Evolutionary conservation across 1,284 basidiomycete genomes (phyloP), one percentile per base, ranked within the genome.

Genomic region (Irpex sp.): DNA sequence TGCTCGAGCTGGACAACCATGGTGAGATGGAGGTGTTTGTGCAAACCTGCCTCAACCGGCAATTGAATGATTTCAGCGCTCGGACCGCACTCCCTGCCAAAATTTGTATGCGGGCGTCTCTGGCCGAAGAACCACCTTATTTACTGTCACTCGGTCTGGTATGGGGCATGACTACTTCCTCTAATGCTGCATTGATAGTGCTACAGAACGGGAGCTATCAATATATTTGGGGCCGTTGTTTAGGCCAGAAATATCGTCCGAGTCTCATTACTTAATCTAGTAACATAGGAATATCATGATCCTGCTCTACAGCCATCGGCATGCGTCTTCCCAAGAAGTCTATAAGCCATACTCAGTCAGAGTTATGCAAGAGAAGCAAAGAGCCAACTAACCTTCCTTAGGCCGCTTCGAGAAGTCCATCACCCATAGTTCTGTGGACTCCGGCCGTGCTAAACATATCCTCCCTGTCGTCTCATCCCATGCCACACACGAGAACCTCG

Each of bases 391-490:
- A 77, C 78, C 73, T 71, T 71, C 68, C 9, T 67, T 62, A 3
- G 78, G 77, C 5, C 70, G 69, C 57, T 69, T 68, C 4, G 77
- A 72, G 42, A 79, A 76, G 62, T 80, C 80, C 45, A 75, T 67
- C 56, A 81, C 73, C 42, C 68, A 65, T 14, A 80, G 61, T 12
- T 61, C 47, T 2, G 63, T 61, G 51, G 74, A 69, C 2, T 68
- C 65, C 10, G 69, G 68, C 19, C 68, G 68, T 45, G 73, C 73
- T 8, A 79, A 69, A 60, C 75, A 73, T 8, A 80, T 67, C 6
- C 78, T 69, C 7, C 80, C 80, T 2, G 74, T 75, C 28, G 72
- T 73, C 64, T 80, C 80, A 64, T 80, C 80, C 78, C 78, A 80
- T 10, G 75, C 72, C 36, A 78, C 69, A 28, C 74, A 67, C 14